Percentiles rank a stretch among this genome's conserved stretches.
These are phyloP conservation scores for Podila minutissima DNA, from an alignment of 192 early-diverging fungal genomes.

Conservation along the genomic window DNA sequence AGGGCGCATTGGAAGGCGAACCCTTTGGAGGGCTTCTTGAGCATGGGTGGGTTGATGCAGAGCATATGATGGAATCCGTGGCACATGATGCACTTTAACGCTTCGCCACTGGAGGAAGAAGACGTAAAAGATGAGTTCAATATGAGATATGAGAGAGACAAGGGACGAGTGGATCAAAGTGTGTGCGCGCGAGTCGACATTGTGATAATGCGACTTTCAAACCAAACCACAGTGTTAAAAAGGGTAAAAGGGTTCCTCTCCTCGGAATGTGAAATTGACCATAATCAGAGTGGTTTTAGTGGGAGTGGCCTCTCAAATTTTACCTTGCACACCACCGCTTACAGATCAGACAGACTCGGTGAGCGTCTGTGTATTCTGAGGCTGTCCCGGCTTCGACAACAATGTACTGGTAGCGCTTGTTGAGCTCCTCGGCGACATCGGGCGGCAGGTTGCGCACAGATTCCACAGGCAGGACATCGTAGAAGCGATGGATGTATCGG, in stretches of 20 bases:
- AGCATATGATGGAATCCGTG: slow-evolving; percentile 82
- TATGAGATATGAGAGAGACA: neutral
- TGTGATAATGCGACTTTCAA: no score
- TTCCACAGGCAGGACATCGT: slow-evolving; percentile 86
- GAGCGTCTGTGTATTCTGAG: slow-evolving; percentile 74
- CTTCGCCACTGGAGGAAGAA: slow-evolving; percentile 56
- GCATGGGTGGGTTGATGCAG: slow-evolving; percentile 83
- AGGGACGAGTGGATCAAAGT: no score
- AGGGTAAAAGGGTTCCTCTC: neutral
- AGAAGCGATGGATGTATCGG: slow-evolving; percentile 87
- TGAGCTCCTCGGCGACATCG: slow-evolving; percentile 72
- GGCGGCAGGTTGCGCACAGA: slow-evolving; percentile 83
- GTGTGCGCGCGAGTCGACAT: no score
- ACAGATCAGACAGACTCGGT: slow-evolving; percentile 76
- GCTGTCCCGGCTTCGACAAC: slow-evolving; percentile 88
- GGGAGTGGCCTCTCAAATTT: neutral
- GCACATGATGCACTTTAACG: slow-evolving; percentile 83
- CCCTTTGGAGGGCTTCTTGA: slow-evolving; percentile 82
- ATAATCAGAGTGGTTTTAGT: slow-evolving; percentile 4
- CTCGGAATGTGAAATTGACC: no score
- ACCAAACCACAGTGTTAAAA: neutral
- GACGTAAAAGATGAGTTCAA: neutral
- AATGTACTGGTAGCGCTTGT: slow-evolving; percentile 81
- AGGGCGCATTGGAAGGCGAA: slow-evolving; percentile 88
- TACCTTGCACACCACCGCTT: slow-evolving; percentile 77